These are phyloP conservation scores for Prunus yedoensis DNA, from an alignment of 331 rosid genomes.

Conservation along the genomic window DNA sequence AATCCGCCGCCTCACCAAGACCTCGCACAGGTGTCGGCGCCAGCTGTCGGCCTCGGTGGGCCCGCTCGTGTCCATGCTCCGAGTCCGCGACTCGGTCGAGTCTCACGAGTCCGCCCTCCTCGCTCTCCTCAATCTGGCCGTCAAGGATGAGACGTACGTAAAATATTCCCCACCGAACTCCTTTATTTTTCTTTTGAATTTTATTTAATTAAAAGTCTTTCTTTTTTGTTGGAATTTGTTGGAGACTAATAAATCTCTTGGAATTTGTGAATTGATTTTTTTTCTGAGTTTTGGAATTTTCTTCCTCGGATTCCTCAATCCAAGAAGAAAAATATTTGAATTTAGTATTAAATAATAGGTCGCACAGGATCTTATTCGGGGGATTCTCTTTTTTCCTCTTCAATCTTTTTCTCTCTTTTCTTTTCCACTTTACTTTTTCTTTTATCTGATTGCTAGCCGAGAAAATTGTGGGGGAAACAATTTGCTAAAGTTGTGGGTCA, in stretches of 20 bases:
- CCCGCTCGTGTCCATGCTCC: constrained; percentile 83
- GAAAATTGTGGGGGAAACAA: constrained; percentile 3
- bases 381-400: constrained; percentile 12
- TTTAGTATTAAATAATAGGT: constrained; percentile 5
- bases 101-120: constrained; percentile 67
- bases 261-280: neutral
- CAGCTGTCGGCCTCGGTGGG: constrained; percentile 57
- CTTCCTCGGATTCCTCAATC: constrained; percentile 30
- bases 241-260: neutral
- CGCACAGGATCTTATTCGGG: neutral
- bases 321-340: neutral
- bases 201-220: neutral
- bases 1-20: constrained; percentile 84
- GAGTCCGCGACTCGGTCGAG: constrained; percentile 47
- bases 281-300: neutral
- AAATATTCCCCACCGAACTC: neutral
- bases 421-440: neutral
- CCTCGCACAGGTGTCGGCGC: constrained; percentile 78
- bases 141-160: constrained; percentile 72
- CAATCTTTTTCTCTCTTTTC: neutral
- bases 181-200: neutral
- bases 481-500: neutral
- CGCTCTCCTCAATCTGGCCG: constrained; percentile 93
- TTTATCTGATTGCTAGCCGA: constrained; percentile 32
- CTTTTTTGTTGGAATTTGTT: neutral